A percentile compares a stretch with the other conserved stretches of the same genome.
Conservation (phyloP, 2,329 filamentous ascomycete genomes). For the Fusarium neocosmosporiellum region DNA sequence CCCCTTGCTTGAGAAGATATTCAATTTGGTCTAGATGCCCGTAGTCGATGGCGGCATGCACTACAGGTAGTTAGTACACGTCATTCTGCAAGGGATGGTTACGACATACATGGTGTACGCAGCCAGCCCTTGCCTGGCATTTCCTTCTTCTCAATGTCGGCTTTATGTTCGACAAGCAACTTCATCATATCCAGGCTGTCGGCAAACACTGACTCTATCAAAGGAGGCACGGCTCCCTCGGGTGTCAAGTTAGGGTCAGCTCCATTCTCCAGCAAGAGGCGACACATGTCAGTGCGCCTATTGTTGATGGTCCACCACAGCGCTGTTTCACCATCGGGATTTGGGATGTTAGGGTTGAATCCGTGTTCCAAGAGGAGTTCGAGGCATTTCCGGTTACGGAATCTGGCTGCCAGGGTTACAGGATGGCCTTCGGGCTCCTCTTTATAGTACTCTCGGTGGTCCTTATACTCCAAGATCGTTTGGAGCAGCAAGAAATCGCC, state of each 20-base stretch:
- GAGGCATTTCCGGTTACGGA: neutral
- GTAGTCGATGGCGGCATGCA: neutral
- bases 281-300: neutral
- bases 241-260: conserved; percentile 3
- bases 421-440: neutral
- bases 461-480: neutral
- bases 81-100: too few relatives aligned
- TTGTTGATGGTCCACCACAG: neutral
- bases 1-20: neutral
- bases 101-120: conserved; percentile 2
- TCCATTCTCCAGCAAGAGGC: neutral
- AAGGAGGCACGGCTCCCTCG: neutral
- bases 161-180: conserved; percentile 2
- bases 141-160: conserved; percentile 7
- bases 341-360: neutral
- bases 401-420: neutral
- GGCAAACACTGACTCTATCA: neutral
- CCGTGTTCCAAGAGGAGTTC: neutral
- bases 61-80: neutral
- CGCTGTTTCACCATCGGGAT: neutral
- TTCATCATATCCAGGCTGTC: neutral
- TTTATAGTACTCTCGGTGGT: neutral
- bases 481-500: neutral
- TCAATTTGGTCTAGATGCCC: neutral
- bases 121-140: neutral